Conservation (phyloP, 148 eudicot genomes). For the Arctostaphylos glauca region DNA sequence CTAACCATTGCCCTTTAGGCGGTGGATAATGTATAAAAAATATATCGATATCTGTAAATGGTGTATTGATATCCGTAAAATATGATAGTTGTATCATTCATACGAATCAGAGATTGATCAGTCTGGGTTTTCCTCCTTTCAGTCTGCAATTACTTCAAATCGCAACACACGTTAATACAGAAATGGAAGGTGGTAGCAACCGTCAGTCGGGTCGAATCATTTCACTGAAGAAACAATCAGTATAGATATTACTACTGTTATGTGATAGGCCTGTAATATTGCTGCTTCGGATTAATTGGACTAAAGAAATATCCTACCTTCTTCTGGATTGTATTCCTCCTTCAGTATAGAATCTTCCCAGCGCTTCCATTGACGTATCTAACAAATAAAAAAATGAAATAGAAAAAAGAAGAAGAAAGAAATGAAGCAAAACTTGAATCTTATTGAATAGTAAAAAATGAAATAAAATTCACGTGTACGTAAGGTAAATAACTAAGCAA, state of each 20-base stretch:
- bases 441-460: background rate
- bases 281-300: background rate
- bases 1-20: no score
- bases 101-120: no score
- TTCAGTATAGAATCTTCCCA: conserved; percentile 52
- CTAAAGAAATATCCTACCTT: conserved; percentile 17
- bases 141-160: background rate
- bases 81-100: no score
- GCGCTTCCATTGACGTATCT: conserved; percentile 67
- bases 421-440: background rate
- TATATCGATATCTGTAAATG: no score
- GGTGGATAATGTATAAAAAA: no score
- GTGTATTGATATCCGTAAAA: no score
- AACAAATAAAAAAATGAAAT: background rate
- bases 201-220: background rate
- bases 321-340: conserved; percentile 30
- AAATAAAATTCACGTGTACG: background rate
- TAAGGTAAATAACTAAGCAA: background rate
- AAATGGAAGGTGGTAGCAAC: background rate
- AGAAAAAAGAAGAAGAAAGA: background rate
- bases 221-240: background rate
- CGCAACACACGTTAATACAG: background rate
- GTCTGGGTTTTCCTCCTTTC: no score
- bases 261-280: background rate
- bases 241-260: background rate